phyloP scores from a whole-genome alignment of 129 eudicot species.

The Logfia minima region DNA sequence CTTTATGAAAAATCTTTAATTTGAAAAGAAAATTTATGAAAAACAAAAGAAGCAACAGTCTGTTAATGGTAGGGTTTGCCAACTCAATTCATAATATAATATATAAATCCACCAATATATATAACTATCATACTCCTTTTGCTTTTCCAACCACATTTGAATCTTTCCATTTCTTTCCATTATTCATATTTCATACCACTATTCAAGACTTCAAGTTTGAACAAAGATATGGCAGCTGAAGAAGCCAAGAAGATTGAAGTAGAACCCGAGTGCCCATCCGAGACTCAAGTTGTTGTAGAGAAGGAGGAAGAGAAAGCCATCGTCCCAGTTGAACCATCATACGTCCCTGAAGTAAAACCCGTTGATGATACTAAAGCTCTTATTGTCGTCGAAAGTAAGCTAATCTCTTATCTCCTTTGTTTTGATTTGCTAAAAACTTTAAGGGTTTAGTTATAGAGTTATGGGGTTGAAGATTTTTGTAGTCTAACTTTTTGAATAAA shows the following conservation, averaged over 20 bases:
- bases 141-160: conserved; percentile 25
- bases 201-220: conserved; percentile 8
- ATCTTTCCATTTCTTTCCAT: conserved; percentile 23
- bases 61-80: conserved; percentile 35
- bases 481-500: conserved; percentile 24
- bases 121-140: conserved; percentile 27
- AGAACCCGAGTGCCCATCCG: conserved; percentile 47
- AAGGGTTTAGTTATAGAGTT: not conserved
- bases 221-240: conserved; percentile 56
- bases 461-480: not conserved
- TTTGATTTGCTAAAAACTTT: not conserved
- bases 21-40: conserved; percentile 18
- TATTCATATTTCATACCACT: not conserved
- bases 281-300: conserved; percentile 35
- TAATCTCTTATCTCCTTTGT: not conserved
- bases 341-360: conserved; percentile 45
- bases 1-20: conserved; percentile 26
- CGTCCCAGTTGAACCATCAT: conserved; percentile 37
- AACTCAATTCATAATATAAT: conserved; percentile 29
- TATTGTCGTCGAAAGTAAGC: conserved; percentile 53
- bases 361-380: conserved; percentile 73
- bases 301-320: conserved; percentile 63
- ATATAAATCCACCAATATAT: conserved; percentile 30
- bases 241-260: conserved; percentile 53
- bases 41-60: conserved; percentile 28